These are phyloP conservation scores for Penicillium desertorum DNA, from an alignment of 495 filamentous ascomycete genomes.

Conservation along the genomic window DNA sequence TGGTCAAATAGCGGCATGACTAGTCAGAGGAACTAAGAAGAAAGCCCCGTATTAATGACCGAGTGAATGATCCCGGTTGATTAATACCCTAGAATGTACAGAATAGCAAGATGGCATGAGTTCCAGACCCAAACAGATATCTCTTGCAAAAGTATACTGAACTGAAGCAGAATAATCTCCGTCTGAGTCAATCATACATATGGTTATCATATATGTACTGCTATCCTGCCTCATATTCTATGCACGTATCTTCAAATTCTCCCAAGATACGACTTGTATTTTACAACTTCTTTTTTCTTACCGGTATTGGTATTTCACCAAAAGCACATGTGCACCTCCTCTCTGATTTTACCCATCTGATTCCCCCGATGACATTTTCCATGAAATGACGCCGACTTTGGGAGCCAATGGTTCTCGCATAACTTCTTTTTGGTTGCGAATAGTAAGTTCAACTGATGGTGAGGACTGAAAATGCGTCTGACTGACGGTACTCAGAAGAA, in stretches of 20 bases:
- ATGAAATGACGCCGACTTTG: neutral
- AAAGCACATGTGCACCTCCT: neutral
- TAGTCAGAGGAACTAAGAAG: neutral
- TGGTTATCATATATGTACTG: neutral
- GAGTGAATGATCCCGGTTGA: neutral
- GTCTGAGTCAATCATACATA: too few relatives aligned
- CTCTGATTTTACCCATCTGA: neutral
- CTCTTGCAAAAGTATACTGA: neutral
- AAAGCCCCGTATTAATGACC: neutral
- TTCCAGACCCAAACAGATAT: neutral
- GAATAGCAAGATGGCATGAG: neutral
- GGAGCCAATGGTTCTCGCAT: neutral
- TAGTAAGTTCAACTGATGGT: neutral
- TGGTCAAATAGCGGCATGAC: neutral
- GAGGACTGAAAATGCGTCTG: neutral
- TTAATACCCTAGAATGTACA: neutral
- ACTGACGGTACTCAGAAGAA: neutral
- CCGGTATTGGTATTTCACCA: neutral
- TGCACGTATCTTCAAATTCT: neutral
- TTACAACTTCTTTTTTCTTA: neutral
- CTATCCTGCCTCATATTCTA: neutral
- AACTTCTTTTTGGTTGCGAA: neutral
- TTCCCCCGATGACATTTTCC: neutral
- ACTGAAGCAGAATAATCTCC: too few relatives aligned
- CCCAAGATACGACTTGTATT: neutral